Evolutionary conservation across 169 alveolate species (phyloP), one percentile per base, ranked within the genome.

Genomic region (Plasmodium berghei): DNA sequence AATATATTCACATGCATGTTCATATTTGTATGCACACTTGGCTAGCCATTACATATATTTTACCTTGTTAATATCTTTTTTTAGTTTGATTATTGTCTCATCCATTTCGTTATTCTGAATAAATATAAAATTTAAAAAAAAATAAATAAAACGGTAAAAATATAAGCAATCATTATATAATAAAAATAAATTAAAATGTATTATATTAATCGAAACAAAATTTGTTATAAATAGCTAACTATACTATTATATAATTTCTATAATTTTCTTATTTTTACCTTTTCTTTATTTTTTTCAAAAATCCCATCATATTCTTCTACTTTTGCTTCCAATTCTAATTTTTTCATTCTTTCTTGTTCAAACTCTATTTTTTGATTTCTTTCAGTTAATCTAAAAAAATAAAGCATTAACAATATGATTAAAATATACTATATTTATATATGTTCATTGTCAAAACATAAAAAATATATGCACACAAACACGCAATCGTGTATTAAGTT

Each of bases 81-180:
- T 80, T 20, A 80, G 77, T 49, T 63, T 80, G 48, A 20, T 66
- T 18, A 80, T 16, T 18, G 73, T 80, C 55, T 63, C 89, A 69
- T 80, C 89, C 89, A 80, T 80, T 64, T 80, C 89, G 26, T 66
- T 66, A 66, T 80, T 80, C 89, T 80, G 26, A 8, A 28, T 10
- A 58, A 49, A 10, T 20, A 9, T 5, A 45, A 54, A 52, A 45
- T 16, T 45, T 45, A 42, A 67, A 46, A 40, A n/a, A 42, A 16
- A 28, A 34, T 34, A 4, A 63, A 10, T 12, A 56, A 2, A 18
- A 56, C 20, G 12, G 20, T 16, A 16, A 12, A 55, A 16, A 12
- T 6, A 22, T 34, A 34, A 34, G 8, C 42, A 34, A 34, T n/a
- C 0, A 55, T 5, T 12, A 16, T 55, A 16, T 55, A 55, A 16